Percentiles rank a stretch among this genome's conserved stretches.
Evolutionary conservation across 768 basidiomycete species (phyloP).

Genomic region (Russula foetens): DNA sequence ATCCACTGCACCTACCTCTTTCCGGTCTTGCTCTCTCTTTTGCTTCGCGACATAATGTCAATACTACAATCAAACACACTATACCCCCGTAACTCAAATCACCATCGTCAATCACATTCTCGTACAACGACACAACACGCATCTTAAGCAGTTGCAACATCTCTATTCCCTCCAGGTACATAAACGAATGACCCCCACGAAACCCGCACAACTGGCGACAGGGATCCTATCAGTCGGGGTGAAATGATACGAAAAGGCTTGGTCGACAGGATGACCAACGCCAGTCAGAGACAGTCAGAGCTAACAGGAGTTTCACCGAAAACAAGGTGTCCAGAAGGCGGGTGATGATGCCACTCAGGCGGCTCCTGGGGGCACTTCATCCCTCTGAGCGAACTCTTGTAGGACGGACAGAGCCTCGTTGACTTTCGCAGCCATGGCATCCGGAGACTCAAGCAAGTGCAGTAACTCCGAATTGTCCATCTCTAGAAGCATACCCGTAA

Average conservation of each 20-base stretch:
- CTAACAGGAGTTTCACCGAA: conserved; percentile 25
- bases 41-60: conserved; percentile 8
- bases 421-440: conserved; percentile 84
- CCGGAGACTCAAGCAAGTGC: conserved; percentile 74
- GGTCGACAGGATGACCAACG: conserved; percentile 23
- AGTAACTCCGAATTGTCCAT: conserved; percentile 96
- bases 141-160: conserved; percentile 45
- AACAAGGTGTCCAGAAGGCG: not conserved
- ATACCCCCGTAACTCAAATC: conserved; percentile 20
- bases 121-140: conserved; percentile 17
- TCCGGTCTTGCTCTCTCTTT: conserved; percentile 9
- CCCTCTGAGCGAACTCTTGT: conserved; percentile 64
- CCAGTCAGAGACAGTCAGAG: conserved; percentile 29
- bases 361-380: conserved; percentile 22
- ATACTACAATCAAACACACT: conserved; percentile 8
- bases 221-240: conserved; percentile 28
- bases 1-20: not conserved
- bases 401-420: conserved; percentile 85
- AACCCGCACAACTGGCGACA: conserved; percentile 32
- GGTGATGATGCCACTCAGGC: conserved; percentile 3
- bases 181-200: conserved; percentile 48
- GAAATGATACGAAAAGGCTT: conserved; percentile 18
- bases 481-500: conserved; percentile 97
- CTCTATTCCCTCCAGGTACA: conserved; percentile 51
- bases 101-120: conserved; percentile 20